phyloP scores from a whole-genome alignment of 1,139 yeast species.

The Sugiyamaella xylanicola region DNA sequence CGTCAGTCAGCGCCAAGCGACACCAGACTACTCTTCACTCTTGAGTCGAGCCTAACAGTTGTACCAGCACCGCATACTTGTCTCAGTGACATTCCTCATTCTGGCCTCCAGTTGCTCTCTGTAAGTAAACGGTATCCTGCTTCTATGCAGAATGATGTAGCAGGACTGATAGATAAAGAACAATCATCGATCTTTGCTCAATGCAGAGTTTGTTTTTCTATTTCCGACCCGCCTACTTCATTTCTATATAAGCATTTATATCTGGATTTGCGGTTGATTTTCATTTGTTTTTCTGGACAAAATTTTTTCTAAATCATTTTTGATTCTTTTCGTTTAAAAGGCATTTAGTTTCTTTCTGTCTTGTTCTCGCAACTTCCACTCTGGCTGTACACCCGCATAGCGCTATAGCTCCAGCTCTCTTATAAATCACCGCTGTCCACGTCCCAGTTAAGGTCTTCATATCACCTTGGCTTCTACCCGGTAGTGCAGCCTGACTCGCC shows the following conservation, averaged over 20 bases:
- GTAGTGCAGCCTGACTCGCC: background rate
- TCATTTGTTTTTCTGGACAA: background rate
- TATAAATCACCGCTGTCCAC: no score
- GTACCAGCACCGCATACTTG: background rate
- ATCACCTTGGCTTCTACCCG: background rate
- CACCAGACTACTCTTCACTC: background rate
- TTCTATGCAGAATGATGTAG: conserved; percentile 15
- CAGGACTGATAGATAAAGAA: conserved; percentile 5
- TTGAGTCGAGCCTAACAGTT: background rate
- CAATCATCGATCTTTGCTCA: conserved; percentile 8
- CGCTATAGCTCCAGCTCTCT: no score
- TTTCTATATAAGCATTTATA: background rate
- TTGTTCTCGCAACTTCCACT: background rate
- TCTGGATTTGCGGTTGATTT: background rate
- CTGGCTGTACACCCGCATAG: no score
- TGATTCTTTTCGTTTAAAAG: background rate
- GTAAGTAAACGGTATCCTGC: conserved; percentile 1
- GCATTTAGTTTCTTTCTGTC: background rate
- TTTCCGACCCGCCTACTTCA: background rate
- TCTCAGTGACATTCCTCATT: background rate
- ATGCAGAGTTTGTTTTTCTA: conserved; percentile 1
- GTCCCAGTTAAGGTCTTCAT: no score
- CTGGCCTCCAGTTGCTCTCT: background rate
- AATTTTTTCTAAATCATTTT: no score
- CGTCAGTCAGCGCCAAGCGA: no score